Evolutionary conservation across 805 yeast genomes (phyloP), one percentile per base, ranked within the genome.

Genomic region (Pichia heedii): DNA sequence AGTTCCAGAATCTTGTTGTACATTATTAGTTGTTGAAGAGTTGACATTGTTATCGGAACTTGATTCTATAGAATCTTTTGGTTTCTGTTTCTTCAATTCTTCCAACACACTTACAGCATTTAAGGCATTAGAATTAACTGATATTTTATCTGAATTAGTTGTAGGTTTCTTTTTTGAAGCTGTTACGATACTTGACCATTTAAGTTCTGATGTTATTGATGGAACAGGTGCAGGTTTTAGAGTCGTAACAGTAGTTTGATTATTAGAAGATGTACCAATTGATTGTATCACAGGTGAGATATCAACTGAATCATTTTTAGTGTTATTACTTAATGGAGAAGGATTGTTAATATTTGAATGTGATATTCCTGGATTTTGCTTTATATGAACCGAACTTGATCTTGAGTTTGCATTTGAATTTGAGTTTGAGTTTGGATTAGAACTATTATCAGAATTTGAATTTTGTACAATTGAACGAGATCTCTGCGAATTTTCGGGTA

Each of bases 31-130:
- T 24, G 43, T 26, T 16, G 33, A n/a, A 5, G 27, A n/a, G 13
- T 22, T 35, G 16, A n/a, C 24, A 21, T 35, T 22, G 22, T 8
- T 22, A n/a, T 15, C 22, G 15, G 13, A 12, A 29, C 4, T 29
- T n/a, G n/a, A 27, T 5, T 45, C 27, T 8, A 13, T 24, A 11
- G 39, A 41, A 34, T 58, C 62, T 35, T 50, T 56, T 19, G 65
- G 62, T 36, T 59, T 54, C 44, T 61, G 66, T 39, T 60, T 61
- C 42, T 62, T 62, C 40, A 62, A 47, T 6, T 66, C 65, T 42
- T 62, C 67, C 36, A 62, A 45, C 12, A 62, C 67, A 44, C 66
- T 62, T n/a, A 65, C 66, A 2, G 67, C 67, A 50, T 62, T 62
- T 19, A 56, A 37, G 18, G 66, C 66, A 45, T 59, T 60, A 21